A percentile compares a stretch with the other conserved stretches of the same genome.
Conservation (phyloP, 345 rosid genomes). For the Sisymbrium irio region DNA sequence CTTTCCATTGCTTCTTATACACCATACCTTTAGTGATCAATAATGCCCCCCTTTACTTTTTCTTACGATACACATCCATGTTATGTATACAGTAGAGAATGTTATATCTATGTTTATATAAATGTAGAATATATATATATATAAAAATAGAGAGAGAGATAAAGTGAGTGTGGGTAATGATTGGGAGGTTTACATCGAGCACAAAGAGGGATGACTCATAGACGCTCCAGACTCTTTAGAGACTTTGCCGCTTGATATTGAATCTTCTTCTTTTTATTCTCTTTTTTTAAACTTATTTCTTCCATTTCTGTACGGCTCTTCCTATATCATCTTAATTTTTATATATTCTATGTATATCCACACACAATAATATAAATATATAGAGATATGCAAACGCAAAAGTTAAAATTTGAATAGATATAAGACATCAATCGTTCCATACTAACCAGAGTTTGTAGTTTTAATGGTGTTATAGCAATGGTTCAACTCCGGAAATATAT, state of each 20-base stretch:
- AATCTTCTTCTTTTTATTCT: slow-evolving; percentile 10
- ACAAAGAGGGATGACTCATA: slow-evolving; percentile 34
- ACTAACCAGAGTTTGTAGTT: not conserved
- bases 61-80: slow-evolving; percentile 26
- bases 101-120: not conserved
- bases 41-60: slow-evolving; percentile 22
- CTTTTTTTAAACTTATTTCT: slow-evolving; percentile 21
- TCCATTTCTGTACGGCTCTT: slow-evolving; percentile 34
- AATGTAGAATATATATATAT: not conserved
- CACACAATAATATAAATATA: not conserved
- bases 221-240: slow-evolving; percentile 14
- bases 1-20: slow-evolving; percentile 26
- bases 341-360: not conserved
- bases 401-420: not conserved
- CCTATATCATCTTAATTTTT: slow-evolving; percentile 12
- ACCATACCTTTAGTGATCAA: slow-evolving; percentile 35
- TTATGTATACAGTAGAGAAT: slow-evolving; percentile 3
- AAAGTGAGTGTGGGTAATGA: slow-evolving; percentile 32
- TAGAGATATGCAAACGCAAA: not conserved
- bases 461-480: not conserved
- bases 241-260: slow-evolving; percentile 24
- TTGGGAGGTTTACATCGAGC: slow-evolving; percentile 32
- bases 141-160: not conserved
- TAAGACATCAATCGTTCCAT: not conserved
- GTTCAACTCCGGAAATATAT: not conserved